A percentile compares a stretch with the other conserved stretches of the same genome.
Conservation (phyloP, 306 rosid species). For the Malus asiatica region DNA sequence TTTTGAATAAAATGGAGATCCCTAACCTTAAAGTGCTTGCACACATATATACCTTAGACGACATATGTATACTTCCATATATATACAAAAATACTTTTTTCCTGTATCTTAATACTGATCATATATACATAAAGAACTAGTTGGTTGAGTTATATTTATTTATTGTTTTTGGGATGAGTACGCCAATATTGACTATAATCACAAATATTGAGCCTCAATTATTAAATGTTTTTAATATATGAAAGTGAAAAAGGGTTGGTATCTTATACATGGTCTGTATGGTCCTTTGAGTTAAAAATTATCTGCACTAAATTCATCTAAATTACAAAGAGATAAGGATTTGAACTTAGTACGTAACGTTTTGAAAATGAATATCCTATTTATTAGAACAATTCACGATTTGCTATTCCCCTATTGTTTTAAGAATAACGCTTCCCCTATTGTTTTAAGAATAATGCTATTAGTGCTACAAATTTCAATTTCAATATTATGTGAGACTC, state of each 20-base stretch:
- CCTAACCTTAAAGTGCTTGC: no score
- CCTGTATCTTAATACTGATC: not conserved
- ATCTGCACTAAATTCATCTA: not conserved
- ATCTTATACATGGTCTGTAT: not conserved
- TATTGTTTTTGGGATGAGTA: not conserved
- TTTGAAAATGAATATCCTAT: no score
- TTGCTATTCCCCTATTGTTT: no score
- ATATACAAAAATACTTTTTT: not conserved
- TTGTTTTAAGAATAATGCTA: not conserved
- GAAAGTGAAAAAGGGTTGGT: conserved; percentile 11
- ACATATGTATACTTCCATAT: not conserved
- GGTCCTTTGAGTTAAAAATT: conserved; percentile 22
- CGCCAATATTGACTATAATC: not conserved
- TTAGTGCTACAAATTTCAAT: no score
- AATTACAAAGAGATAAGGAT: no score
- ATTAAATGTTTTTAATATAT: not conserved
- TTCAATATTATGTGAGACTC: no score
- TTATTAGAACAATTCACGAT: no score
- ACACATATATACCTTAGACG: no score
- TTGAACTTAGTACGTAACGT: no score
- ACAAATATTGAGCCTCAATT: not conserved
- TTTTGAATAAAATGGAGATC: no score
- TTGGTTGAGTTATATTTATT: no score
- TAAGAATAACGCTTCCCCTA: not conserved
- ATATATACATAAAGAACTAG: not conserved